A percentile compares a stretch with the other conserved stretches of the same genome.
These are phyloP conservation scores for Funneliformis geosporum DNA, from an alignment of 192 early-diverging fungal species.

Conservation along the genomic window DNA sequence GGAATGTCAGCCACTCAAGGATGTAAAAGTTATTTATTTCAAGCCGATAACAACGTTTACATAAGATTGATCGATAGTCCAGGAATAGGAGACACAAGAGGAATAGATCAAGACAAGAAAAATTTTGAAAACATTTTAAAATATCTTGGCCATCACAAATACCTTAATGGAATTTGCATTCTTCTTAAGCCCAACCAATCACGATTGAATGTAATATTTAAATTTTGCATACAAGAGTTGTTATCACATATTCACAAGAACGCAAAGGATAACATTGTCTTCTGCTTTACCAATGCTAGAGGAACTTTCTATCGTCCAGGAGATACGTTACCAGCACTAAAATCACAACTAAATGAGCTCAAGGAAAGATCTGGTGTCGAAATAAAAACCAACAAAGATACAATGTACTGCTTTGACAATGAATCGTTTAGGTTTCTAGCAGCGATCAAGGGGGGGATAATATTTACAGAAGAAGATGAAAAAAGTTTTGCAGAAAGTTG, in stretches of 20 bases:
- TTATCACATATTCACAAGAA: constrained; percentile 35
- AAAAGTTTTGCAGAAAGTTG: constrained; percentile 36
- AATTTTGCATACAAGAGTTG: constrained; percentile 39
- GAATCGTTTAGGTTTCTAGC: constrained; percentile 39
- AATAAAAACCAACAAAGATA: constrained; percentile 25
- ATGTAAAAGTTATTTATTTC: constrained; percentile 34
- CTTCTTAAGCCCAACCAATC: constrained; percentile 33
- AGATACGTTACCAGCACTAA: constrained; percentile 35
- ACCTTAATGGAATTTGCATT: constrained; percentile 37
- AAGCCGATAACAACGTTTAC: constrained; percentile 7
- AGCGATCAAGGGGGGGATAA: constrained; percentile 33
- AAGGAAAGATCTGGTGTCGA: constrained; percentile 27
- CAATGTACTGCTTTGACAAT: constrained; percentile 38
- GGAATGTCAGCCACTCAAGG: constrained; percentile 33
- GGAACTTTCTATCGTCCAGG: constrained; percentile 37
- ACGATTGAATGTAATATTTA: constrained; percentile 31
- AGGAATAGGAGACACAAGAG: constrained; percentile 39
- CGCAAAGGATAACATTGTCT: constrained; percentile 37
- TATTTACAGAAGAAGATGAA: constrained; percentile 27
- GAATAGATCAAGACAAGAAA: constrained; percentile 33
- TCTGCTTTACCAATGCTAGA: constrained; percentile 38
- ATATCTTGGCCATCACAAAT: constrained; percentile 31
- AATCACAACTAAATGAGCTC: constrained; percentile 31
- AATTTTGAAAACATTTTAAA: constrained; percentile 39
- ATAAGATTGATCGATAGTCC: constrained; percentile 39